phyloP scores from a whole-genome alignment of 2,329 filamentous ascomycete genomes.

The Fusarium graminum region DNA sequence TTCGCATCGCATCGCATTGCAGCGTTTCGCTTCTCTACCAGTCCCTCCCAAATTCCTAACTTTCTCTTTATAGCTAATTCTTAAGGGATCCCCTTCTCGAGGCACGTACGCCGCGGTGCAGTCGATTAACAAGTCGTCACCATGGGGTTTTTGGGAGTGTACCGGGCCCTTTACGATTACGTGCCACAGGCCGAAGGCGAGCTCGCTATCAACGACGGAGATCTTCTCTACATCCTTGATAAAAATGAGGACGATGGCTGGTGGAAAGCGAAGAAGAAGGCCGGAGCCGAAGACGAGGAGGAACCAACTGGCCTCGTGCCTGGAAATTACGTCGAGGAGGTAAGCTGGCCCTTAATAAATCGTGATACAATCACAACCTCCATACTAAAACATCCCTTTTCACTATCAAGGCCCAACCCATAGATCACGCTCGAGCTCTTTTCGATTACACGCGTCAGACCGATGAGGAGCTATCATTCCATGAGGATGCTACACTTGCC shows the following conservation, averaged over 20 bases:
- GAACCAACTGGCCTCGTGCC: slow-evolving; percentile 92
- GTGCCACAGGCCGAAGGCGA: slow-evolving; percentile 87
- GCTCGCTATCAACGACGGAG: slow-evolving; percentile 85
- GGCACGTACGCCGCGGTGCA: slow-evolving; percentile 40
- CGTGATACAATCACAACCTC: neutral
- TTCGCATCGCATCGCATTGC: slow-evolving; percentile 43
- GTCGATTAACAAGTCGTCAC: slow-evolving; percentile 44
- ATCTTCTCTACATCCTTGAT: slow-evolving; percentile 88
- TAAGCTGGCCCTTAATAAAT: slow-evolving; percentile 54
- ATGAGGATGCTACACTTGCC: slow-evolving; percentile 84
- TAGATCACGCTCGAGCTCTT: slow-evolving; percentile 85
- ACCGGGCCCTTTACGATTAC: slow-evolving; percentile 94
- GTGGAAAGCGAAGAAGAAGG: slow-evolving; percentile 97
- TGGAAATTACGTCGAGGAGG: slow-evolving; percentile 95
- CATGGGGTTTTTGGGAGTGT: slow-evolving; percentile 95
- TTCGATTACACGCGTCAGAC: slow-evolving; percentile 98
- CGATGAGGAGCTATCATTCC: slow-evolving; percentile 96
- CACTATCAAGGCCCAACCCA: slow-evolving; percentile 66
- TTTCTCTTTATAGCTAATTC: slow-evolving; percentile 17
- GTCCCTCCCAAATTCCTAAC: slow-evolving; percentile 6
- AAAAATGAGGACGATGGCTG: slow-evolving; percentile 84
- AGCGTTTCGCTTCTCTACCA: slow-evolving; percentile 29
- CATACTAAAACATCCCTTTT: slow-evolving; percentile 14
- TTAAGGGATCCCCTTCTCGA: slow-evolving; percentile 27
- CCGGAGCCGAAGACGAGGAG: slow-evolving; percentile 84